Evolutionary conservation across 2,329 filamentous ascomycete species (phyloP).

Genomic region (Onygenales sp.): DNA sequence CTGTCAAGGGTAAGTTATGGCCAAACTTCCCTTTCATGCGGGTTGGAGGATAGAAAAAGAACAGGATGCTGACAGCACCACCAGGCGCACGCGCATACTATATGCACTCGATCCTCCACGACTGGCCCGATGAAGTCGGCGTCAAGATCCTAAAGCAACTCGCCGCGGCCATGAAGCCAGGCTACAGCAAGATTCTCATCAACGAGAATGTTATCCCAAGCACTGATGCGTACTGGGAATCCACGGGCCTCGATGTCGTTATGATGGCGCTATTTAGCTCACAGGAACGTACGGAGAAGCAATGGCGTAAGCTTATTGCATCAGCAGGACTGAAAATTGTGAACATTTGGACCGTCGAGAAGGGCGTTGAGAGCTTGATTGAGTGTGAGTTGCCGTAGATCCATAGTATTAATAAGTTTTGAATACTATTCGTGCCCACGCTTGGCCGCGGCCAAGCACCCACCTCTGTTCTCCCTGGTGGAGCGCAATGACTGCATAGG

Average conservation of each 20-base stretch:
- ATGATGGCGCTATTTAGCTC: slow-evolving; percentile 29
- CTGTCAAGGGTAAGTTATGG: slow-evolving; percentile 29
- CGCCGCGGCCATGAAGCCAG: slow-evolving; percentile 15
- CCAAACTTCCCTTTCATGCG: neutral
- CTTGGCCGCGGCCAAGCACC: too few relatives aligned
- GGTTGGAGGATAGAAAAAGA: neutral
- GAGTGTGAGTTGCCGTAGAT: neutral
- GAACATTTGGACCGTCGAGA: slow-evolving; percentile 16
- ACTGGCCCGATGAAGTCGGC: slow-evolving; percentile 25
- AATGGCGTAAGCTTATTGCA: slow-evolving; percentile 24
- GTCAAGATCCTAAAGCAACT: slow-evolving; percentile 22
- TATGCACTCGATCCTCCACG: slow-evolving; percentile 27
- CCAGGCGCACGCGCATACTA: slow-evolving; percentile 29
- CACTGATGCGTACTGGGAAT: slow-evolving; percentile 16
- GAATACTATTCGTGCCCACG: too few relatives aligned
- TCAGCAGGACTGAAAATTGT: slow-evolving; percentile 25
- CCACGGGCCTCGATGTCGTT: slow-evolving; percentile 24
- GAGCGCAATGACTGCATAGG: too few relatives aligned
- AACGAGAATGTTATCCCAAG: slow-evolving; percentile 32
- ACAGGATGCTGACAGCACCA: slow-evolving; percentile 3
- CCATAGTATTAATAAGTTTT: too few relatives aligned
- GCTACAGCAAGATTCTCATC: slow-evolving; percentile 33
- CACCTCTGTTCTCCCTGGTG: too few relatives aligned
- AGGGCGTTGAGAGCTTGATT: slow-evolving; percentile 7
- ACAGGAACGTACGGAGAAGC: slow-evolving; percentile 26